Conservation (phyloP, 1,284 basidiomycete genomes). For the Marasmius sp. region DNA sequence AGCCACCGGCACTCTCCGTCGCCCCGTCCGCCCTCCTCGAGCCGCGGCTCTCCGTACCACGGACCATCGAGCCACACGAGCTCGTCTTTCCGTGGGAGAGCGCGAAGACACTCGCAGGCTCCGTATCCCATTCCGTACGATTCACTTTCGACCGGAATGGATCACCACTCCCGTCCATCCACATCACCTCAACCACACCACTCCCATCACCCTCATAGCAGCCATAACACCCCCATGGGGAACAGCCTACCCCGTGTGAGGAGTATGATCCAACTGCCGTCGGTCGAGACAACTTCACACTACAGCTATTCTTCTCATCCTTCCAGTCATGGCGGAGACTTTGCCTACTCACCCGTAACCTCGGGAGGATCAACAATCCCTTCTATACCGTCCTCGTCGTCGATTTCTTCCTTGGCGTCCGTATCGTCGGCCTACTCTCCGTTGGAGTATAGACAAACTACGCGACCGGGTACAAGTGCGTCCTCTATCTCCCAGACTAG, state of each 20-base stretch:
- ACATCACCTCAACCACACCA: conserved; percentile 63
- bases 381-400: conserved; percentile 40
- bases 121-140: conserved; percentile 81
- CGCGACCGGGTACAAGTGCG: conserved; percentile 10
- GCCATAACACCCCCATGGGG: background rate
- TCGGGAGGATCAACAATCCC: conserved; percentile 50
- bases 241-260: conserved; percentile 61
- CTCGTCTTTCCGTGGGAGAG: conserved; percentile 37
- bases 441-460: background rate
- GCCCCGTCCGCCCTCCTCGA: conserved; percentile 38
- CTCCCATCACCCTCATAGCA: background rate
- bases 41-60: conserved; percentile 59
- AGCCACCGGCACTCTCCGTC: conserved; percentile 53
- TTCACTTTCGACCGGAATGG: conserved; percentile 24
- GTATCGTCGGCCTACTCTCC: conserved; percentile 1
- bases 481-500: conserved; percentile 53
- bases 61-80: conserved; percentile 20
- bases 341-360: conserved; percentile 69
- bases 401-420: conserved; percentile 41
- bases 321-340: conserved; percentile 60
- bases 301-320: conserved; percentile 21
- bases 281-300: conserved; percentile 58
- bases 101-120: conserved; percentile 76
- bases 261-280: conserved; percentile 76
- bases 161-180: conserved; percentile 59